phyloP scores from a whole-genome alignment of 2,329 filamentous ascomycete genomes.

The Coleophoma cylindrospora region DNA sequence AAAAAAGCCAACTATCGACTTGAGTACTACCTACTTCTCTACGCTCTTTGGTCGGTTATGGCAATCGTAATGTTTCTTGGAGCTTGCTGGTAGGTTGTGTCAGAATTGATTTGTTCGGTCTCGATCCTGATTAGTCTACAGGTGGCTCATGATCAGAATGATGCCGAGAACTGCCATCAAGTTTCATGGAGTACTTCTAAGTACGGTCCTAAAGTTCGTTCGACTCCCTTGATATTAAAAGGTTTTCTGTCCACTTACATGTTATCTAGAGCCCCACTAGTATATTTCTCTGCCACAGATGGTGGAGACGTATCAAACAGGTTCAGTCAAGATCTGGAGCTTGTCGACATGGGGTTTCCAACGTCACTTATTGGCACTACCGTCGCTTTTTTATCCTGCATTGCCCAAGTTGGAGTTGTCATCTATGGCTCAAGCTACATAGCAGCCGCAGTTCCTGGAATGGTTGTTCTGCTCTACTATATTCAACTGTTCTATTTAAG shows the following conservation, averaged over 20 bases:
- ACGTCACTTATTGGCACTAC: background rate
- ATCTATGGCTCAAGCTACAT: conserved; percentile 23
- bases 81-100: background rate
- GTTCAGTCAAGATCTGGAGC: conserved; percentile 18
- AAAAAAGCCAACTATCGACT: conserved; percentile 1
- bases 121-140: background rate
- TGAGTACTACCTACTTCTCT: conserved; percentile 1
- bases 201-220: background rate
- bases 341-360: conserved; percentile 24
- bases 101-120: background rate
- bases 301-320: conserved; percentile 13
- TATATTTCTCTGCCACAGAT: conserved; percentile 7
- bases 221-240: background rate
- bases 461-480: conserved; percentile 10
- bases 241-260: background rate
- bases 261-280: conserved; percentile 3
- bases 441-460: conserved; percentile 17
- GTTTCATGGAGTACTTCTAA: background rate
- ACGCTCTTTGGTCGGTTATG: conserved; percentile 1
- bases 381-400: background rate
- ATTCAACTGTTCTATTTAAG: conserved; percentile 39
- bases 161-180: background rate
- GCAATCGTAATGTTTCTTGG: background rate
- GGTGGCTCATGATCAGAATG: conserved; percentile 1
- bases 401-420: conserved; percentile 31